Conservation (phyloP, 192 early-diverging fungal genomes). For the Dispira simplex region DNA sequence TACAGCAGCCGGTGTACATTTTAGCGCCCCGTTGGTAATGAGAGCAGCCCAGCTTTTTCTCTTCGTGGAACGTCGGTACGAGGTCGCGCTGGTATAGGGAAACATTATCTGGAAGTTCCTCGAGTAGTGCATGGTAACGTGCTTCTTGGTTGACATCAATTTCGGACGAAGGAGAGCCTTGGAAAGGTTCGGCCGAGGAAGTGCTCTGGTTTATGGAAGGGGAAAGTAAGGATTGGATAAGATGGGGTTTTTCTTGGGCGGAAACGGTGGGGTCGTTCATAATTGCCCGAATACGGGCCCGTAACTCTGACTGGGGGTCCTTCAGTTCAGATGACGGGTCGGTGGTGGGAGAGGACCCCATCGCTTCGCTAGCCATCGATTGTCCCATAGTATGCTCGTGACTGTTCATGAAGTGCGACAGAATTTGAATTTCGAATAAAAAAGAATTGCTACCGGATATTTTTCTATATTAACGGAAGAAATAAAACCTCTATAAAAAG, state of each 20-base stretch:
- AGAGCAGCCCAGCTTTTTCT: conserved; percentile 35
- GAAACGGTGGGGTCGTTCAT: conserved; percentile 24
- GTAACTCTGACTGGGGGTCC: conserved; percentile 17
- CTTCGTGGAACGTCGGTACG: background rate
- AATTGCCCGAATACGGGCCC: conserved; percentile 34
- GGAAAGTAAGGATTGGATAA: conserved; percentile 15
- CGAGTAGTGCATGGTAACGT: background rate
- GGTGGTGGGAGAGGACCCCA: too few relatives aligned
- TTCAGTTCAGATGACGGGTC: too few relatives aligned
- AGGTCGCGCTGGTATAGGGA: background rate
- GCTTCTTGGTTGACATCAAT: background rate
- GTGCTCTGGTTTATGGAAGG: conserved; percentile 18
- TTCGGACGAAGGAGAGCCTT: background rate
- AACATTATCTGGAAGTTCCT: background rate
- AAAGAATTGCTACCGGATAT: too few relatives aligned
- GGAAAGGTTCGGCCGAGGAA: background rate
- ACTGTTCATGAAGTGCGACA: too few relatives aligned
- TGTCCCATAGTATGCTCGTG: too few relatives aligned
- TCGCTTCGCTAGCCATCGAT: too few relatives aligned
- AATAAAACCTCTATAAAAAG: too few relatives aligned
- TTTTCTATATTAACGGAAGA: too few relatives aligned
- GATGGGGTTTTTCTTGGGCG: conserved; percentile 31
- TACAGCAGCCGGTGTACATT: conserved; percentile 54
- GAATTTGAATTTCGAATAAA: too few relatives aligned
- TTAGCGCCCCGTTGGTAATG: conserved; percentile 43